Base-by-base conservation (phyloP, 2,329 filamentous ascomycete genomes). In the Lecanicillium sp. region DNA sequence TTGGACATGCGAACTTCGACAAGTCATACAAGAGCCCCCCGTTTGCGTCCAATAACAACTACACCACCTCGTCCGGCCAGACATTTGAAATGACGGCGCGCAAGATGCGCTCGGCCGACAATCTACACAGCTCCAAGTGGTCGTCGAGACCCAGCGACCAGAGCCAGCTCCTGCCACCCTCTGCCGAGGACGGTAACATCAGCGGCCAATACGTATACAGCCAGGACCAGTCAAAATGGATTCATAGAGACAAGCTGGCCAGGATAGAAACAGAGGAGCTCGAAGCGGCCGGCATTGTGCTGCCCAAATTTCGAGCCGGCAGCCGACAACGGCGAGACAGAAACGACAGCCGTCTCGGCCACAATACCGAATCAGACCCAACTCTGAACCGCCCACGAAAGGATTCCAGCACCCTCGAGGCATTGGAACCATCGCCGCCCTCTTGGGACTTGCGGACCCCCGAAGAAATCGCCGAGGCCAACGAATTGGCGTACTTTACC, bases 231-330 rank as follows among this genome's bases (percentile, higher is more conserved):
- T 84, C 79, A 22, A 82, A 86, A 58, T 92, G 86, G 86, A 90
- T 92, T 50, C 86, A 92, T 54, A 71, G 86, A 41, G 86, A 92
- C 61, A 90, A 90, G 62, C 64, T 92, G 44, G 85, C 84, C 39
- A 77, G 77, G 54, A 92, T 90, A 49, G 86, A 92, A 61, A 90
- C 69, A 49, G 74, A 81, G 53, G 86, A 92, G 61, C 71, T 92
- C 45, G 82, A 87, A 57, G 84, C 84, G 43, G 84, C 84, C 6
- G 86, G 85, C 20, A 79, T 89, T 49, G 67, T 74, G 36, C 54
- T 82, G 44, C 69, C 79, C 46, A 63, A 68, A 50, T 53, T 72
- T 22, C 64, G 77, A 46, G 64, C 75, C 37, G 62, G 71, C 37
- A 72, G 76, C 61, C 66, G 68, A 47, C 65, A 63, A 52, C 49